Evolutionary conservation across 805 yeast species (phyloP).

Genomic region (Metschnikowia kunwiensis): DNA sequence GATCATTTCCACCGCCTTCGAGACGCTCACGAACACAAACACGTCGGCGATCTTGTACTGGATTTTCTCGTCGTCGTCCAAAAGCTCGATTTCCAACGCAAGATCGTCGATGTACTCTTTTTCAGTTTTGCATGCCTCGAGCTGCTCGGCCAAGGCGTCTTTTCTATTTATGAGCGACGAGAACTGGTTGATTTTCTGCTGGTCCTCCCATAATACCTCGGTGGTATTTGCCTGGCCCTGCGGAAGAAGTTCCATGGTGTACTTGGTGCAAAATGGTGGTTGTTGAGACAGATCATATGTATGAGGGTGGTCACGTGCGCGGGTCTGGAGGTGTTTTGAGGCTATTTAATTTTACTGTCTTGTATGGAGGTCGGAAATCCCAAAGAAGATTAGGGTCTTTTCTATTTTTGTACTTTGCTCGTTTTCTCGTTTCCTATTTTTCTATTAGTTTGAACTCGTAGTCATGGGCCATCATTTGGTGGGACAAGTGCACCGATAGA

Average conservation of each 20-base stretch:
- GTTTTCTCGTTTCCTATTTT: no score
- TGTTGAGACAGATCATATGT: no score
- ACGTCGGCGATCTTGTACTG: constrained; percentile 81
- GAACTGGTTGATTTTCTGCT: constrained; percentile 82
- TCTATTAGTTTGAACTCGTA: no score
- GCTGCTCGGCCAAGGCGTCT: constrained; percentile 51
- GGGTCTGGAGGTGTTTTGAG: no score
- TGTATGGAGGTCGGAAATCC: no score
- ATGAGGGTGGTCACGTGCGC: no score
- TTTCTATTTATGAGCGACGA: constrained; percentile 75
- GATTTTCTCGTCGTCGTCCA: constrained; percentile 68
- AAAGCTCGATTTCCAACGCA: constrained; percentile 75
- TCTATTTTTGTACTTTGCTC: no score
- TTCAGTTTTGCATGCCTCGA: constrained; percentile 55
- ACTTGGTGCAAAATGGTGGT: no score
- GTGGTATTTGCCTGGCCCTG: constrained; percentile 52
- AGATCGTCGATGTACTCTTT: constrained; percentile 89
- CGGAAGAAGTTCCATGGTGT: constrained; percentile 47
- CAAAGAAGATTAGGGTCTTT: no score
- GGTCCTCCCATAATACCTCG: constrained; percentile 81
- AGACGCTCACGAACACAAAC: constrained; percentile 67
- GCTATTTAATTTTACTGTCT: no score
- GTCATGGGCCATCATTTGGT: no score
- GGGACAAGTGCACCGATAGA: no score
- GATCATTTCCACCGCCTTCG: constrained; percentile 62